Evolutionary conservation across 2,329 filamentous ascomycete genomes (phyloP).

Genomic region (Tolypocladium ovalisporum): DNA sequence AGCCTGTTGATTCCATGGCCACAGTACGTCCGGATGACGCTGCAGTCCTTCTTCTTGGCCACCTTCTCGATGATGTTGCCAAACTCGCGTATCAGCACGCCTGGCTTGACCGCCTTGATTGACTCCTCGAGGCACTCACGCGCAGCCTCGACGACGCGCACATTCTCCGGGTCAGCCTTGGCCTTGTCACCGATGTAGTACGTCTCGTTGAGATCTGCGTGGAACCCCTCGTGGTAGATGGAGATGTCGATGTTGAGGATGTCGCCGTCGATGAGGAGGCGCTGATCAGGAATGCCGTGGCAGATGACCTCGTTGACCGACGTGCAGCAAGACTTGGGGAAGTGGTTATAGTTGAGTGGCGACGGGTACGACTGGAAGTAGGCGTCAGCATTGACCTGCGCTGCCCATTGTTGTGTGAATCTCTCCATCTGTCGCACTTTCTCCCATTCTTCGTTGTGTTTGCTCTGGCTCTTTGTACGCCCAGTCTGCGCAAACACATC

Average conservation of each 20-base stretch:
- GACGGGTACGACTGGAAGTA: conserved; percentile 76
- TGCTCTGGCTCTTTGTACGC: not conserved
- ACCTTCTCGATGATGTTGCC: conserved; percentile 94
- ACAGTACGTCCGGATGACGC: conserved; percentile 90
- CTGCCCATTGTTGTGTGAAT: not conserved
- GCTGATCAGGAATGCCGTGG: conserved; percentile 92
- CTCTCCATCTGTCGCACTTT: not conserved
- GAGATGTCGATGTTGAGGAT: conserved; percentile 97
- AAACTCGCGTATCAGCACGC: conserved; percentile 83
- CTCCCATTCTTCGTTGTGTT: not conserved
- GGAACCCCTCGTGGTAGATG: conserved; percentile 87
- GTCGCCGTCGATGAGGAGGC: conserved; percentile 79
- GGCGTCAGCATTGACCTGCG: conserved; percentile 2
- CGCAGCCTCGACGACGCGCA: conserved; percentile 82
- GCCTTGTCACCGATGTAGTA: conserved; percentile 95
- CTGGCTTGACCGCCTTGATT: conserved; percentile 86
- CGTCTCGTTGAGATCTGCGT: conserved; percentile 95
- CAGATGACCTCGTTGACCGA: conserved; percentile 97
- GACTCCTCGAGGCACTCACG: conserved; percentile 84
- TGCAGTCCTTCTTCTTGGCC: conserved; percentile 75
- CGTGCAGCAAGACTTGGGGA: conserved; percentile 96
- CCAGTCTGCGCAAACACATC: not conserved
- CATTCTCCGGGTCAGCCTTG: conserved; percentile 70
- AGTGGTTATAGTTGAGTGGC: conserved; percentile 88
- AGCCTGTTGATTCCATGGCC: conserved; percentile 90